Evolutionary conservation across 1,284 basidiomycete genomes (phyloP), one percentile per base, ranked within the genome.

Genomic region (Puccinia polysora): DNA sequence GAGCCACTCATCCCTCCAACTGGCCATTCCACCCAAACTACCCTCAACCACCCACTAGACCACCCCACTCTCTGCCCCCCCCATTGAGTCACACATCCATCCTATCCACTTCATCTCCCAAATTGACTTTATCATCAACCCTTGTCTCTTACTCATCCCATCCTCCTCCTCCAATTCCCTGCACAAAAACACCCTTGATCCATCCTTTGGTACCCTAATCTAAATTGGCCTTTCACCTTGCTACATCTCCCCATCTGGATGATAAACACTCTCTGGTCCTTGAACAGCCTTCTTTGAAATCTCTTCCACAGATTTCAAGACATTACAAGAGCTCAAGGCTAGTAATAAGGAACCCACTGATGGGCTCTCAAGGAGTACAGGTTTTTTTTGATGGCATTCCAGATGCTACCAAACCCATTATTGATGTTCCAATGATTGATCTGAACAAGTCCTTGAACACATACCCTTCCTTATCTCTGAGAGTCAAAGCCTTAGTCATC

Each of bases 391-490:
- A 62, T 4, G 43, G 43, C 18, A 47, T 36, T 28, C 43, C 43
- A 8, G 47, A n/a, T 14, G 38, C 49, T 20, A 32, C 18, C 0
- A 47, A 65, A 18, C 32, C 45, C 7, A 65, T 36, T 20, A 18
- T 32, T 14, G 47, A 52, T 10, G 63, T 30, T 20, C 38, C 55
- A 10, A 47, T 49, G 53, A 47, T 68, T 43, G 55, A 68, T 32
- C 28, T 68, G 15, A 68, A 56, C 45, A 55, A 68, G 0, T 49
- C 59, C 40, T 34, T 68, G 10, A 68, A 47, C 20, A 38, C 65
- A 10, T 68, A 68, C 23, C 55, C 65, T 23, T 53, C 53, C 38
- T 68, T 53, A 49, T 68, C 65, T 58, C 65, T 15, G 55, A 62
- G 2, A 45, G 32, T 10, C 8, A 43, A 8, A 8, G 18, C 18